A percentile compares a stretch with the other conserved stretches of the same genome.
phyloP scores from a whole-genome alignment of 176 grass and related monocot genomes.

The Ananas comosus region DNA sequence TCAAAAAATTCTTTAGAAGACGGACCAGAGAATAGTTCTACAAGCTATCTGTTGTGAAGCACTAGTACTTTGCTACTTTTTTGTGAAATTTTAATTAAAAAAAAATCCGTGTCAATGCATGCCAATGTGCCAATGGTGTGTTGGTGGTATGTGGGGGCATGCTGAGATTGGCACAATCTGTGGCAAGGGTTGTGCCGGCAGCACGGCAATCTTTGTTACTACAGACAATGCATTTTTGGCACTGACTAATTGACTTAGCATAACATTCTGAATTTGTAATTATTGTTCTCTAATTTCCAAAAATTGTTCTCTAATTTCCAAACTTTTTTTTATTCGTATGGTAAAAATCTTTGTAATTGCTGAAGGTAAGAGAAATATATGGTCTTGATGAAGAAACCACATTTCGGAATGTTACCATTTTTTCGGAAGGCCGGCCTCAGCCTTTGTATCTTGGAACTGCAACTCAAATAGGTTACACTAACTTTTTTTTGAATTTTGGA shows the following conservation, averaged over 20 bases:
- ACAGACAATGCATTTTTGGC: background rate
- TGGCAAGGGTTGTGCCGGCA: too few species aligned
- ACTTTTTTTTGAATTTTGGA: slow-evolving; percentile 12
- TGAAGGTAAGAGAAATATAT: slow-evolving; percentile 80
- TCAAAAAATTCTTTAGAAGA: too few species aligned
- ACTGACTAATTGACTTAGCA: background rate
- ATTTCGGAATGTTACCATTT: slow-evolving; percentile 79
- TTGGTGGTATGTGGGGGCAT: too few species aligned
- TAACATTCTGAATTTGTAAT: background rate
- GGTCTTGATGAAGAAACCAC: slow-evolving; percentile 61
- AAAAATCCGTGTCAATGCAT: too few species aligned
- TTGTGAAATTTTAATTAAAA: too few species aligned
- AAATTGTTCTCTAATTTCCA: slow-evolving; percentile 13
- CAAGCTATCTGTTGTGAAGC: too few species aligned
- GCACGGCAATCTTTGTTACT: too few species aligned
- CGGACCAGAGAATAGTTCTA: too few species aligned
- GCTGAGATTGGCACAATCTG: too few species aligned
- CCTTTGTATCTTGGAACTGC: slow-evolving; percentile 88
- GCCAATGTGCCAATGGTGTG: too few species aligned
- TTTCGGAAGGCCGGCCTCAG: slow-evolving; percentile 68
- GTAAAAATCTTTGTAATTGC: slow-evolving; percentile 16
- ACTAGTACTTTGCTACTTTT: too few species aligned
- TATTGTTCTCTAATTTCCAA: slow-evolving; percentile 13
- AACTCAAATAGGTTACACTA: slow-evolving; percentile 69
- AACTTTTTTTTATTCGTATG: slow-evolving; percentile 22